Evolutionary conservation across 768 basidiomycete species (phyloP).

Genomic region (Filobasidium wieringae): DNA sequence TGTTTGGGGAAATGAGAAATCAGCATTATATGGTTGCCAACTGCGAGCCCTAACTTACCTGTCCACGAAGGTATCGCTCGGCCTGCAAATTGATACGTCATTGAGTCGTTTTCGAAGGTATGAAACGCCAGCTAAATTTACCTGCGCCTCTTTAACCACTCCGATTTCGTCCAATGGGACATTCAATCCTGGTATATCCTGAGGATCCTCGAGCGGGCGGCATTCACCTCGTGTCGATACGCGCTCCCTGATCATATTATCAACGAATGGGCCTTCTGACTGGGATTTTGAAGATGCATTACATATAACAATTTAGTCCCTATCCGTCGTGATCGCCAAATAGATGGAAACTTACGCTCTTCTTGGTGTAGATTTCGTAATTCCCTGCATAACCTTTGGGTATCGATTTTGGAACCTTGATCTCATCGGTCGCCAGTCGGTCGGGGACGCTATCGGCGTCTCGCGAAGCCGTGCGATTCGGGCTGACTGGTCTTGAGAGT

Average conservation of each 20-base stretch:
- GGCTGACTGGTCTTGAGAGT: background rate
- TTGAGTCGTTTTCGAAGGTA: background rate
- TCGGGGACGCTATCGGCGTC: background rate
- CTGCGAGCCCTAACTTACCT: slow-evolving; percentile 29
- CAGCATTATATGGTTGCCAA: no score
- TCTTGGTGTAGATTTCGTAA: background rate
- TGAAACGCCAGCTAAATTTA: background rate
- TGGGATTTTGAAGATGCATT: background rate
- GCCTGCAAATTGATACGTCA: slow-evolving; percentile 30
- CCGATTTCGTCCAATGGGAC: slow-evolving; percentile 60
- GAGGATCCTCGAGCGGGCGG: slow-evolving; percentile 64
- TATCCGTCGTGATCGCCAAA: no score
- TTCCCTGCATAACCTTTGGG: slow-evolving; percentile 1
- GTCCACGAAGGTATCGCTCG: slow-evolving; percentile 56
- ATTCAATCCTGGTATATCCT: slow-evolving; percentile 54
- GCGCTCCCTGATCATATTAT: slow-evolving; percentile 79
- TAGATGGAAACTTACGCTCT: background rate
- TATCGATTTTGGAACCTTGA: slow-evolving; percentile 9
- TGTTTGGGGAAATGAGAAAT: slow-evolving; percentile 22
- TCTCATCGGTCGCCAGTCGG: background rate
- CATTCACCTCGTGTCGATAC: slow-evolving; percentile 70
- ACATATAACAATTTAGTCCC: no score
- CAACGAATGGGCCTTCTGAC: slow-evolving; percentile 34
- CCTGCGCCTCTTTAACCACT: slow-evolving; percentile 56
- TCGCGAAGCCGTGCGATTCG: background rate